These are phyloP conservation scores for Breynia disticha DNA, from an alignment of 441 rosid species.

Conservation along the genomic window DNA sequence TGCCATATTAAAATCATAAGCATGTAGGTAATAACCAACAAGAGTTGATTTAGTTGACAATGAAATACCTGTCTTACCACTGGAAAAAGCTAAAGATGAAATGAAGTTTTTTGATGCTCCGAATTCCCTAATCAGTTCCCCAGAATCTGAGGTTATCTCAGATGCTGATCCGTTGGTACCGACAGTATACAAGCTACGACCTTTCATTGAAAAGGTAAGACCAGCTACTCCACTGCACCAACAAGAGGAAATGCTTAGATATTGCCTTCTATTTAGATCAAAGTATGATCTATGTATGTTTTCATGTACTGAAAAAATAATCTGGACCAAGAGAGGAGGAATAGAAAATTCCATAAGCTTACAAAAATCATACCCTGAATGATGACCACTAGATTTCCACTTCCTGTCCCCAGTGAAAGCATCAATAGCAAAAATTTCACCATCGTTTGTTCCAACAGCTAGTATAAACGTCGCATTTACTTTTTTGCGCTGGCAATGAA, in stretches of 20 bases:
- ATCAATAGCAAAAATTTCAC: conserved; percentile 29
- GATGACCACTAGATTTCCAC: conserved; percentile 25
- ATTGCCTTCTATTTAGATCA: neutral
- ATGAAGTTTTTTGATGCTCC: conserved; percentile 29
- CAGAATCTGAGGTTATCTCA: conserved; percentile 29
- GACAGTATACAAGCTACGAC: conserved; percentile 21
- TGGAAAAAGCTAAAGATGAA: conserved; percentile 27
- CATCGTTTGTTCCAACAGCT: conserved; percentile 38
- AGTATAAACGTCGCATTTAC: conserved; percentile 18
- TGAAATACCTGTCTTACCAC: conserved; percentile 16
- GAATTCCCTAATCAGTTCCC: conserved; percentile 25
- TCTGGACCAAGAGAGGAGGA: neutral
- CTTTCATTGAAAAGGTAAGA: conserved; percentile 30
- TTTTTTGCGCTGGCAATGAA: conserved; percentile 19
- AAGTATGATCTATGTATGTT: neutral
- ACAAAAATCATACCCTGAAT: conserved; percentile 29
- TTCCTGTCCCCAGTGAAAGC: conserved; percentile 25
- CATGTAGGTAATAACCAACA: conserved; percentile 3
- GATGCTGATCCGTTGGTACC: conserved; percentile 27
- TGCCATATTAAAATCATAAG: conserved; percentile 14
- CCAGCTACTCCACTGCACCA: conserved; percentile 32
- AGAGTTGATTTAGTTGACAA: neutral
- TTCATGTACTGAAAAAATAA: too few species aligned
- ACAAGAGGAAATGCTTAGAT: neutral
- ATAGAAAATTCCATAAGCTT: neutral